Percentiles rank a stretch among this genome's conserved stretches.
Conservation (phyloP, 2,329 filamentous ascomycete genomes). For the Fusarium sp. region DNA sequence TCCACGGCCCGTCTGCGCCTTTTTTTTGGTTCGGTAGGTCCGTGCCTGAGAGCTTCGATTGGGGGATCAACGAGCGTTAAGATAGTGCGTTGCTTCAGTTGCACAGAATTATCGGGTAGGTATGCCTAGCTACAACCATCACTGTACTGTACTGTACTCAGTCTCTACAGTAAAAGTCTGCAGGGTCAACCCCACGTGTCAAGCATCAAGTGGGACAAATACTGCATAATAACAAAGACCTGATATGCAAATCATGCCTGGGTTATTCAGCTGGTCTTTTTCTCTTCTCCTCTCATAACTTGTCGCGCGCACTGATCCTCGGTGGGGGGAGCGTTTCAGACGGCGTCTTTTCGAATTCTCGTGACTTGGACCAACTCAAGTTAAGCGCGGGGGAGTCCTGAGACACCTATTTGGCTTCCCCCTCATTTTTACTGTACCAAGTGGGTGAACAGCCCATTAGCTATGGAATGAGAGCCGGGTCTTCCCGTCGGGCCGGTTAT, state of each 20-base stretch:
- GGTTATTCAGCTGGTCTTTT: conserved; percentile 4
- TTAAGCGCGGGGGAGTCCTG: conserved; percentile 18
- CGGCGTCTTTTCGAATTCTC: conserved; percentile 17
- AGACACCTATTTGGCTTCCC: neutral
- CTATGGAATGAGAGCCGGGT: conserved; percentile 15
- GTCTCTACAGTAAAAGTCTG: neutral
- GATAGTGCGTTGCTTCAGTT: neutral
- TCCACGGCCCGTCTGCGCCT: conserved; percentile 4
- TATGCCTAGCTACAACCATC: neutral
- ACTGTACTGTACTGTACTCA: neutral
- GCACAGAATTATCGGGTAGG: neutral
- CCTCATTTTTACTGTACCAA: neutral
- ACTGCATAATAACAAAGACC: conserved; percentile 22
- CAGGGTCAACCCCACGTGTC: conserved; percentile 31
- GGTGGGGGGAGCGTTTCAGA: conserved; percentile 22
- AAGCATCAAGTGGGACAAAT: conserved; percentile 35
- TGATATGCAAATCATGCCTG: conserved; percentile 32
- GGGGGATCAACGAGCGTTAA: neutral
- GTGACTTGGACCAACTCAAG: conserved; percentile 11
- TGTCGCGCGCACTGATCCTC: conserved; percentile 10
- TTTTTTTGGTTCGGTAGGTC: conserved; percentile 4
- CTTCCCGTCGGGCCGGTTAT: conserved; percentile 22
- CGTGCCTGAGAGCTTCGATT: neutral
- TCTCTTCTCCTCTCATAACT: neutral
- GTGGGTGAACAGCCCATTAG: neutral